Base-by-base conservation (phyloP, 768 basidiomycete genomes). In the Rhizopogon sp. region DNA sequence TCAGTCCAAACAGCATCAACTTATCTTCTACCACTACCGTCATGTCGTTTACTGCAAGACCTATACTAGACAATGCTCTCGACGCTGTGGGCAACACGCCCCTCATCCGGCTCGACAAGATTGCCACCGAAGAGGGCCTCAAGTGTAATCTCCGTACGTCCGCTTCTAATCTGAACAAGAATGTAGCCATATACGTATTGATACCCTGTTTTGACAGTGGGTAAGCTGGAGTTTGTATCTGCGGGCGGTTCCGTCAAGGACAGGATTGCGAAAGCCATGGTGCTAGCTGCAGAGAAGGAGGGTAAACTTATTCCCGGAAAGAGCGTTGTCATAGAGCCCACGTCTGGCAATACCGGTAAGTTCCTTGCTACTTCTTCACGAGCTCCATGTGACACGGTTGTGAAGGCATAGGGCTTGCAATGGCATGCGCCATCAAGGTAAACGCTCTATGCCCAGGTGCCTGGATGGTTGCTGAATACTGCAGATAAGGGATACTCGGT, bases 221-320 rank as follows among this genome's bases (percentile, higher is more conserved):
- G 79, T 6, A 98, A 97, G 71, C 78, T 90, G 14, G 96, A 99
- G 63, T 98, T 83, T 67, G 81, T 90, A 65, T 93, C 90, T 17
- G 87, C 85, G 2, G 97, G 96, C 9, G 96, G 96, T 2, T 93
- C 90, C 2, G 88, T 98, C 56, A 99, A 99, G 74, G 96, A 98
- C 67, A 78, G 95, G 56, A 96, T 98, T 52, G 95, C 94, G 28
- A 95, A 93, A 69, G 85, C 92, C 10, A 99, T 99, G 96, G 83
- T 98, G 2, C 87, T 93, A 60, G 82, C 87, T n/a, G 97, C 96
- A 6, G 97, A 99, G 76, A 77, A 78, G 52, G 86, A 92, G 35
- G 95, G 94, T 35, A 84, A 76, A 49, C 82, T 99, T 40, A 78
- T 91, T 37, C 90, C 90, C 1, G 94, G 94, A 0, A 78, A 91